Evolutionary conservation across 1,284 basidiomycete species (phyloP).

Genomic region (Papiliotrema flavescens): DNA sequence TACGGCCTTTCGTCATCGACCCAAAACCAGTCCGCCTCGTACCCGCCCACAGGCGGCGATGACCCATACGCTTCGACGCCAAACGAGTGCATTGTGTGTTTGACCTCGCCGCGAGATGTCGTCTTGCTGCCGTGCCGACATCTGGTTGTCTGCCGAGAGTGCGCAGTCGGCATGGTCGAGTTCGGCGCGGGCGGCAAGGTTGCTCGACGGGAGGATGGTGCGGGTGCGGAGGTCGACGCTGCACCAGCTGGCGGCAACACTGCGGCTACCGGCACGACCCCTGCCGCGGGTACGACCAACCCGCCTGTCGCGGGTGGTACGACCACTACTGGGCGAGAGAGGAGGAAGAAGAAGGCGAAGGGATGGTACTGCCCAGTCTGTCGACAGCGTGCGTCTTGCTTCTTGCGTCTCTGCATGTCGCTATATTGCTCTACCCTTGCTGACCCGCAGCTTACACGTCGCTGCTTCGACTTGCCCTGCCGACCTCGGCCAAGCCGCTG

Average conservation of each 20-base stretch:
- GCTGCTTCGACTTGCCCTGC: conserved; percentile 73
- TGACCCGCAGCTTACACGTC: conserved; percentile 70
- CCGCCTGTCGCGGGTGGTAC: conserved; percentile 31
- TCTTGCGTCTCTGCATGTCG: conserved; percentile 46
- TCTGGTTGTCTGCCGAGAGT: conserved; percentile 85
- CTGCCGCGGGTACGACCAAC: conserved; percentile 35
- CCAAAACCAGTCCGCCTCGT: conserved; percentile 41
- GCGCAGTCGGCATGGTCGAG: conserved; percentile 89
- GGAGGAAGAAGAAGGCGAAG: conserved; percentile 83
- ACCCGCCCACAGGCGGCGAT: conserved; percentile 53
- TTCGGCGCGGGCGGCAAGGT: conserved; percentile 86
- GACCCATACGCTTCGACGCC: conserved; percentile 67
- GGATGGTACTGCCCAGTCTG: conserved; percentile 94
- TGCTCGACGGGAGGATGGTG: conserved; percentile 56
- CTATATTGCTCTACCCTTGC: conserved; percentile 1
- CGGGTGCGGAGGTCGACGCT: conserved; percentile 13
- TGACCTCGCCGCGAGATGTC: conserved; percentile 79
- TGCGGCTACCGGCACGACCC: conserved; percentile 13
- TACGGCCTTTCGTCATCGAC: conserved; percentile 65
- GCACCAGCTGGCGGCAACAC: conserved; percentile 24
- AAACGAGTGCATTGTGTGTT: conserved; percentile 81
- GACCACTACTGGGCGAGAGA: conserved; percentile 43
- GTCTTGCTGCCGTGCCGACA: conserved; percentile 85
- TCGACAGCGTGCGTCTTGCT: conserved; percentile 65
- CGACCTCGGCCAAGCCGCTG: conserved; percentile 53